phyloP scores from a whole-genome alignment of 768 basidiomycete genomes.

The Rhodotorula taiwanensis region DNA sequence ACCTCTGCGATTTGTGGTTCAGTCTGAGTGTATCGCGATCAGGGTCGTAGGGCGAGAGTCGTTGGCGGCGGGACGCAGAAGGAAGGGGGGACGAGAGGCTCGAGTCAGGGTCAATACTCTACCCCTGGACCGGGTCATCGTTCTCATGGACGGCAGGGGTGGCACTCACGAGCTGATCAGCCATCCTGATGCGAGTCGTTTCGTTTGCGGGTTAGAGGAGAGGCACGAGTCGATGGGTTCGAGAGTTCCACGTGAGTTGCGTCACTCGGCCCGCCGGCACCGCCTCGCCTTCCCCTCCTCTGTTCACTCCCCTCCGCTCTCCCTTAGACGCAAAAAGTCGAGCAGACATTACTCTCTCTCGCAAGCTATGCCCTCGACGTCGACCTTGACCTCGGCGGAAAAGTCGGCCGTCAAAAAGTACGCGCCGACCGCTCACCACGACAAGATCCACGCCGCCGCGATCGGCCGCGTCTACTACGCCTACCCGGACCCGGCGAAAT shows the following conservation, averaged over 20 bases:
- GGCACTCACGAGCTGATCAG: slow-evolving; percentile 10
- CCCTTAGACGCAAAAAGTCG: too few relatives aligned
- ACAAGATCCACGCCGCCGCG: slow-evolving; percentile 61
- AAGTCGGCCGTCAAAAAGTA: slow-evolving; percentile 60
- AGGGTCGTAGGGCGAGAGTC: neutral
- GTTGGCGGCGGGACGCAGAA: neutral
- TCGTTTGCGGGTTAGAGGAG: too few relatives aligned
- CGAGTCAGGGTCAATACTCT: neutral
- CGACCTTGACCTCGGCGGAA: slow-evolving; percentile 64
- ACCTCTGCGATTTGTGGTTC: slow-evolving; percentile 34
- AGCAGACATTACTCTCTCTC: too few relatives aligned
- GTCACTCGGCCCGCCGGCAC: neutral
- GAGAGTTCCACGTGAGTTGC: too few relatives aligned
- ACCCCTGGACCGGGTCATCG: neutral
- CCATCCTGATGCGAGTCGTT: too few relatives aligned
- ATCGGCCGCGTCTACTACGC: slow-evolving; percentile 87
- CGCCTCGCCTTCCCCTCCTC: neutral
- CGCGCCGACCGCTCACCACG: slow-evolving; percentile 52
- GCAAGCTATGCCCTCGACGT: slow-evolving; percentile 61
- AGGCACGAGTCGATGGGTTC: too few relatives aligned
- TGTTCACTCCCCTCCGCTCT: too few relatives aligned
- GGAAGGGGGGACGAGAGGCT: neutral
- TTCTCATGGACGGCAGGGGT: too few relatives aligned
- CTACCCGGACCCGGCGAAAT: slow-evolving; percentile 63
- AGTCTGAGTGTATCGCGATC: neutral